phyloP scores from a whole-genome alignment of 306 rosid genomes.

The Rosa lucieae region DNA sequence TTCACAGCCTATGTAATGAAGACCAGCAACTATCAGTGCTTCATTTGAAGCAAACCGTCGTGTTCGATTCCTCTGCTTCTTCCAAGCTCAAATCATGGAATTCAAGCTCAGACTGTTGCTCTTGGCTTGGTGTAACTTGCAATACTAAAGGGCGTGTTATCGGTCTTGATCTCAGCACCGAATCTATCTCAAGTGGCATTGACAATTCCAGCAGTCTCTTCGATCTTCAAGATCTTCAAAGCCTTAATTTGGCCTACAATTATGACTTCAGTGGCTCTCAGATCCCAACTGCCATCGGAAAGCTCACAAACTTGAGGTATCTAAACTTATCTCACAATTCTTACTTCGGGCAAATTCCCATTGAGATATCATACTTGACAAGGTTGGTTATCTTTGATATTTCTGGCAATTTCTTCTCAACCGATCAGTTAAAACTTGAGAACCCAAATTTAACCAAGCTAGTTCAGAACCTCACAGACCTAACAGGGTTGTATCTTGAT shows the following conservation, averaged over 20 bases:
- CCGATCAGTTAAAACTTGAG: background rate
- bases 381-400: background rate
- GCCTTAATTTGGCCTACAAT: background rate
- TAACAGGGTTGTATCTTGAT: background rate
- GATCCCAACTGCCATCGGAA: background rate
- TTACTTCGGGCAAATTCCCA: background rate
- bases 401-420: background rate
- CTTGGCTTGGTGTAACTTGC: conserved; percentile 8
- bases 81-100: conserved; percentile 3
- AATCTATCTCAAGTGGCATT: background rate
- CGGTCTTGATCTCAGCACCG: background rate
- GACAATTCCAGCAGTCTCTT: background rate
- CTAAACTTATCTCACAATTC: background rate
- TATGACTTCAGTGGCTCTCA: background rate
- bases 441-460: background rate
- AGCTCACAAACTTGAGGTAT: conserved; percentile 1
- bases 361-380: background rate
- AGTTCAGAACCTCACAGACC: background rate
- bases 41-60: background rate
- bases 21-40: background rate
- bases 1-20: background rate
- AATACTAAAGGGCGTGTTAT: background rate
- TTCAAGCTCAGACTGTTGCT: background rate
- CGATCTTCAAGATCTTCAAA: background rate
- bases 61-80: background rate